phyloP scores from a whole-genome alignment of 2,329 filamentous ascomycete genomes.

The Phaeosphaeriaceae sp. region DNA sequence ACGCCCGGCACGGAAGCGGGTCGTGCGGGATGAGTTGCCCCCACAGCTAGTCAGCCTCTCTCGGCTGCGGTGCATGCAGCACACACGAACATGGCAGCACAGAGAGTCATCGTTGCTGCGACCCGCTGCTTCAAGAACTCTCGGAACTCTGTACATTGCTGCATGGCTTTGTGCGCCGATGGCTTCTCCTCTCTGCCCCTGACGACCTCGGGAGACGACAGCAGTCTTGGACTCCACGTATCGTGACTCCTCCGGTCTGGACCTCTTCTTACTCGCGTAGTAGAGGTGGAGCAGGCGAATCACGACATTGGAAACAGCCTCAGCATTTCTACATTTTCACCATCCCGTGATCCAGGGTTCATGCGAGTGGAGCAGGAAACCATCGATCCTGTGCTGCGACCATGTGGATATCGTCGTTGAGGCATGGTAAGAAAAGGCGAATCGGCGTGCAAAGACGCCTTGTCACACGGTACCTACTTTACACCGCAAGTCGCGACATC shows the following conservation, averaged over 20 bases:
- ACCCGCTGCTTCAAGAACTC: background rate
- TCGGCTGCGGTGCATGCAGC: background rate
- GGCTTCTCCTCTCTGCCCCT: background rate
- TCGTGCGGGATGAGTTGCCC: background rate
- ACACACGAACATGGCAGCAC: background rate
- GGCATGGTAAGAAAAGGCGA: conserved; percentile 30
- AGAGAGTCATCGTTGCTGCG: background rate
- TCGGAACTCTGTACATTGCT: background rate
- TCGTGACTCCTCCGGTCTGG: background rate
- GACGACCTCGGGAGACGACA: background rate
- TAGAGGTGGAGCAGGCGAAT: background rate
- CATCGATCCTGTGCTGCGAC: background rate
- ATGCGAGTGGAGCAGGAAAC: background rate
- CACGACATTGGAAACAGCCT: background rate
- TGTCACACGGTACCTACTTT: conserved; percentile 22
- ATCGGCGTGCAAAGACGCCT: conserved; percentile 38
- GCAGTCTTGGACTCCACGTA: background rate
- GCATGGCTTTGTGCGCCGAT: background rate
- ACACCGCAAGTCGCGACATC: conserved; percentile 22
- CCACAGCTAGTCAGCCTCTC: background rate
- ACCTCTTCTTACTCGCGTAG: background rate
- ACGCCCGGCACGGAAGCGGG: background rate
- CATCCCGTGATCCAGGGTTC: background rate
- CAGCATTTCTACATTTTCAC: background rate
- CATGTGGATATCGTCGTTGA: conserved; percentile 13